Percentiles rank a stretch among this genome's conserved stretches.
Conservation (phyloP, 139 green algal genomes). For the Parachlorella kessleri region DNA sequence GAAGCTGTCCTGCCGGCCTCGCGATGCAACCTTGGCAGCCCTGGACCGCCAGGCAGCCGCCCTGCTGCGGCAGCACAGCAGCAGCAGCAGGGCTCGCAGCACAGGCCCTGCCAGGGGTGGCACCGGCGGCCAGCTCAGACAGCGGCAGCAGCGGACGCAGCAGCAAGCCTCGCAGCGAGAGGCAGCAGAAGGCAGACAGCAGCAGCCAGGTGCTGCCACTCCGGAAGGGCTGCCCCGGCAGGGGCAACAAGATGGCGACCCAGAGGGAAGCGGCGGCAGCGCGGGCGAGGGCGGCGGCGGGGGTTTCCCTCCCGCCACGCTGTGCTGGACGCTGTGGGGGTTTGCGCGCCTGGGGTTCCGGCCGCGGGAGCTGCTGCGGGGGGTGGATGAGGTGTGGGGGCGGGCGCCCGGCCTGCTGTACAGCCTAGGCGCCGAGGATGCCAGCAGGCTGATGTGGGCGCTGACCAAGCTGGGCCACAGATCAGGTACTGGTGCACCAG, state of each 20-base stretch:
- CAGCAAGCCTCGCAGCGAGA: no score
- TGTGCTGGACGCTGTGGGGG: conserved; percentile 21
- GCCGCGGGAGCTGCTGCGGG: conserved; percentile 10
- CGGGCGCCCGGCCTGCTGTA: conserved; percentile 4
- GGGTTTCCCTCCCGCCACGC: not conserved
- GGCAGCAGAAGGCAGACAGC: no score
- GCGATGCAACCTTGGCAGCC: not conserved
- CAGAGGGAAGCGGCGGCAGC: no score
- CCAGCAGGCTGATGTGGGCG: conserved; percentile 5
- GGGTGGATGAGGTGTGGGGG: conserved; percentile 2
- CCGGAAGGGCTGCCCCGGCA: no score
- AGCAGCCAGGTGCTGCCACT: no score
- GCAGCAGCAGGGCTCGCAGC: not conserved
- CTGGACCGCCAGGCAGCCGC: not conserved
- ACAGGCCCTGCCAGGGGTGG: not conserved
- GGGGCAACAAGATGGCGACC: no score
- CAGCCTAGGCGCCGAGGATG: not conserved
- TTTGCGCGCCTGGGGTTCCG: conserved; percentile 1
- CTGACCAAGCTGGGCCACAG: not conserved
- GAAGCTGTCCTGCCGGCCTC: conserved; percentile 13
- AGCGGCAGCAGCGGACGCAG: no score
- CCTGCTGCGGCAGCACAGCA: not conserved
- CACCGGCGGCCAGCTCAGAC: no score
- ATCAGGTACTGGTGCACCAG: not conserved
- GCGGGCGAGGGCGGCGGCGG: no score